These are phyloP conservation scores for Przewalskia tangutica DNA, from an alignment of 257 asterid species.

Conservation along the genomic window DNA sequence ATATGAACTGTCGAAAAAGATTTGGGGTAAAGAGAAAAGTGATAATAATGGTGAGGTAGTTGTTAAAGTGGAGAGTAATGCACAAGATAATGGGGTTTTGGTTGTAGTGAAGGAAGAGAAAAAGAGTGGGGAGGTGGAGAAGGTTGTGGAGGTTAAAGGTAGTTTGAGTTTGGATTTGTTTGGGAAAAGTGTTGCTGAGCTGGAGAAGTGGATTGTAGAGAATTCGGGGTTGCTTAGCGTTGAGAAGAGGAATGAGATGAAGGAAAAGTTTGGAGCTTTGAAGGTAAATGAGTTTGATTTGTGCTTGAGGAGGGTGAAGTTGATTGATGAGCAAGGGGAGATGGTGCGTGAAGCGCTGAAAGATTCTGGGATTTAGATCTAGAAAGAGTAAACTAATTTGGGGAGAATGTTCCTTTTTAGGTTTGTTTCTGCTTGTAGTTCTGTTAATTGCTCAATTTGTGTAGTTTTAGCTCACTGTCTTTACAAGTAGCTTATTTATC, in stretches of 20 bases:
- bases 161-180: neutral
- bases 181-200: neutral
- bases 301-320: conserved; percentile 16
- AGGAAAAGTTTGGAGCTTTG: conserved; percentile 29
- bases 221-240: conserved; percentile 15
- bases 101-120: conserved; percentile 1
- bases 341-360: conserved; percentile 25
- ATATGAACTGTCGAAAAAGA: conserved; percentile 30
- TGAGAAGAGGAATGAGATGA: conserved; percentile 24
- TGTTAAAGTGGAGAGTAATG: neutral
- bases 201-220: conserved; percentile 29
- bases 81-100: too few species aligned
- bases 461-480: neutral
- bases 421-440: neutral
- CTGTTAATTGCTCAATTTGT: neutral
- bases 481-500: neutral
- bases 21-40: conserved; percentile 39
- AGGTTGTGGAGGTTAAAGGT: neutral
- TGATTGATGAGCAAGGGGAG: conserved; percentile 21
- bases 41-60: neutral
- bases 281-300: conserved; percentile 20
- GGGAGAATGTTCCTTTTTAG: neutral
- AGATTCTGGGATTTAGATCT: neutral
- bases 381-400: neutral
- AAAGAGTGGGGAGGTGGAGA: neutral